A percentile compares a stretch with the other conserved stretches of the same genome.
Conservation (phyloP, 2,329 filamentous ascomycete species). For the Annulohypoxylon truncatum region DNA sequence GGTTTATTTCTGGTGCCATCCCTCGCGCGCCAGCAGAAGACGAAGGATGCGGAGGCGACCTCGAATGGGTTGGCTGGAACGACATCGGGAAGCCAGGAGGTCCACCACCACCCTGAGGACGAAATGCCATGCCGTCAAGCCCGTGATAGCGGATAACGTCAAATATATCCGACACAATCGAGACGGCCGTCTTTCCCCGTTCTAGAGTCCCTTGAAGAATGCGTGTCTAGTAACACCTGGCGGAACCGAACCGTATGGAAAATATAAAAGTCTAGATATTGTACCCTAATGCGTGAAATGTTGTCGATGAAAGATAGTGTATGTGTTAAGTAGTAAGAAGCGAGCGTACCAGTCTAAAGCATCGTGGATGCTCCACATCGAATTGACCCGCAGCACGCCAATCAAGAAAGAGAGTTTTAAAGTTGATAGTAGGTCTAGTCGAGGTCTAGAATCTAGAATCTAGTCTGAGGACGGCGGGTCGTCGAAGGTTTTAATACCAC, state of each 20-base stretch:
- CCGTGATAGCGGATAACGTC: constrained; percentile 6
- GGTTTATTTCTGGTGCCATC: constrained; percentile 39
- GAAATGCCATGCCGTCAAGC: constrained; percentile 45
- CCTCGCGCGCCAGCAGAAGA: constrained; percentile 37
- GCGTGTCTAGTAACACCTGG: constrained; percentile 47
- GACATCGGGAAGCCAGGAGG: constrained; percentile 41
- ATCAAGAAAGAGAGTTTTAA: constrained; percentile 37
- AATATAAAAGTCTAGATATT: constrained; percentile 15
- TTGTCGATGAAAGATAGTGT: constrained; percentile 18
- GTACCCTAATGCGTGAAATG: constrained; percentile 18
- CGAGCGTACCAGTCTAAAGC: constrained; percentile 38
- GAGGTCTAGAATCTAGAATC: constrained; percentile 37
- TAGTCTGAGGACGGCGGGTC: constrained; percentile 42
- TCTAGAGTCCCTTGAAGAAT: constrained; percentile 19
- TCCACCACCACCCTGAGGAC: constrained; percentile 40
- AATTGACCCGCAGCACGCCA: constrained; percentile 37
- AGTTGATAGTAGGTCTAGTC: constrained; percentile 34
- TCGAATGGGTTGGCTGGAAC: constrained; percentile 42
- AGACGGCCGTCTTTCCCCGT: constrained; percentile 12
- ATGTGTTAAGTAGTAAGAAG: constrained; percentile 33
- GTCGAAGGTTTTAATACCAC: constrained; percentile 46
- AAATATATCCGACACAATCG: constrained; percentile 9
- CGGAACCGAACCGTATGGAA: constrained; percentile 5
- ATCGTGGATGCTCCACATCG: constrained; percentile 38
- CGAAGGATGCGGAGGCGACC: constrained; percentile 44